Evolutionary conservation across 305 asterid species (phyloP).

Genomic region (Solanum chacoense): DNA sequence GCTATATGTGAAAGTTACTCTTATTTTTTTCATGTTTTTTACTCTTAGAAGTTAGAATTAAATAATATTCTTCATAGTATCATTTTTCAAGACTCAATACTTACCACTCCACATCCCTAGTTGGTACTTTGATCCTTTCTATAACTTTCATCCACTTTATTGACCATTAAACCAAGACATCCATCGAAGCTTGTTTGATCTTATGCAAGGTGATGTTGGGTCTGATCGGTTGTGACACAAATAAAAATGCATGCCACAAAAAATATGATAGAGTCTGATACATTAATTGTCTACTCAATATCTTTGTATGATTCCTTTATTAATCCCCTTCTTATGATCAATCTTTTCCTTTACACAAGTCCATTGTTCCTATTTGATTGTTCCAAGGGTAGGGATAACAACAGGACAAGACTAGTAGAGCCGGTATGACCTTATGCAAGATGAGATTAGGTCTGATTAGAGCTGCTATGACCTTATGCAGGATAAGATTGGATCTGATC

Average conservation of each 20-base stretch:
- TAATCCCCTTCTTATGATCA: neutral
- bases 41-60: neutral
- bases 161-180: neutral
- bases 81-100: neutral
- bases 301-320: neutral
- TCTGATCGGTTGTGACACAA: neutral
- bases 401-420: neutral
- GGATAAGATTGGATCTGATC: neutral
- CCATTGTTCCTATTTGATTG: neutral
- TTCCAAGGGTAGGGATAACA: neutral
- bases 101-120: neutral
- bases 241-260: neutral
- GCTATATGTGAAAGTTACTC: too few relatives aligned
- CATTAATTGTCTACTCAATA: neutral
- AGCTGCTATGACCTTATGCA: neutral
- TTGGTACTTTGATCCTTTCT: neutral
- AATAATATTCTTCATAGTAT: neutral
- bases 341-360: neutral
- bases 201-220: neutral
- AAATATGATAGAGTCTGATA: neutral
- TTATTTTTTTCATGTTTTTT: too few relatives aligned
- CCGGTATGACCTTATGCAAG: too few relatives aligned
- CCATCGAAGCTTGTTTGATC: neutral
- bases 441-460: too few relatives aligned
- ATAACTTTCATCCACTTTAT: neutral